A percentile compares a stretch with the other conserved stretches of the same genome.
Evolutionary conservation across 2,329 filamentous ascomycete species (phyloP).

Genomic region (Intubia oerlemansii): DNA sequence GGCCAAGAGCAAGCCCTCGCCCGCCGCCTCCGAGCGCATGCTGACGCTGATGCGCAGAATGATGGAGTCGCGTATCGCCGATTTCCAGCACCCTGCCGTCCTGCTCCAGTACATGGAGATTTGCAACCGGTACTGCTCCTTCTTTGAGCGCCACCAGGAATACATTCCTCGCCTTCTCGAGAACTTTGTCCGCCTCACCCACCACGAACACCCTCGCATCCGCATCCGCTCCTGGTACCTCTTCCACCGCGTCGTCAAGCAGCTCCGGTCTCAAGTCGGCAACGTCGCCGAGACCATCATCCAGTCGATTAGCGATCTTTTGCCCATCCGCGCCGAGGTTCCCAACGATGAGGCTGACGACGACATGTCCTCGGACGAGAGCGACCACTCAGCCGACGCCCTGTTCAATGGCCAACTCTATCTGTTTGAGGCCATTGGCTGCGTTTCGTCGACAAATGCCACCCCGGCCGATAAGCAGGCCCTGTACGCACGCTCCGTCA

Average conservation of each 20-base stretch:
- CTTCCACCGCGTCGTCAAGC: slow-evolving; percentile 81
- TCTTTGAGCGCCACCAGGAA: slow-evolving; percentile 69
- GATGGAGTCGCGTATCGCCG: slow-evolving; percentile 75
- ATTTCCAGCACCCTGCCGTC: slow-evolving; percentile 75
- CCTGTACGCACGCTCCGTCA: slow-evolving; percentile 66
- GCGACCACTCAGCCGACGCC: slow-evolving; percentile 73
- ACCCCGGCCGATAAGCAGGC: slow-evolving; percentile 73
- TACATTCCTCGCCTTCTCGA: slow-evolving; percentile 76
- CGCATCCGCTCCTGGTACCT: slow-evolving; percentile 91
- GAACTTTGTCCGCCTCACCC: slow-evolving; percentile 76
- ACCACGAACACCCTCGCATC: slow-evolving; percentile 71
- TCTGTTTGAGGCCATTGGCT: slow-evolving; percentile 85
- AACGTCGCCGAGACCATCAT: slow-evolving; percentile 85
- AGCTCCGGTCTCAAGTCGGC: slow-evolving; percentile 62
- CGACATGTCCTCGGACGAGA: slow-evolving; percentile 89
- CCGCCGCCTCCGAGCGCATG: slow-evolving; percentile 58
- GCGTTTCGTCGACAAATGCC: slow-evolving; percentile 61
- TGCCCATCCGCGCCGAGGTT: slow-evolving; percentile 79
- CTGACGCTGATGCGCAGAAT: slow-evolving; percentile 89
- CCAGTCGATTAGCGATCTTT: slow-evolving; percentile 67
- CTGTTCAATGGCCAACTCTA: slow-evolving; percentile 82
- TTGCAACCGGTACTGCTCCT: slow-evolving; percentile 78
- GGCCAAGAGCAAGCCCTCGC: slow-evolving; percentile 62
- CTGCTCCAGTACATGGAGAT: slow-evolving; percentile 97
- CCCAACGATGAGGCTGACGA: slow-evolving; percentile 60